These are phyloP conservation scores for Botrytis cinerea DNA, from an alignment of 2,329 filamentous ascomycete genomes.

Conservation along the genomic window DNA sequence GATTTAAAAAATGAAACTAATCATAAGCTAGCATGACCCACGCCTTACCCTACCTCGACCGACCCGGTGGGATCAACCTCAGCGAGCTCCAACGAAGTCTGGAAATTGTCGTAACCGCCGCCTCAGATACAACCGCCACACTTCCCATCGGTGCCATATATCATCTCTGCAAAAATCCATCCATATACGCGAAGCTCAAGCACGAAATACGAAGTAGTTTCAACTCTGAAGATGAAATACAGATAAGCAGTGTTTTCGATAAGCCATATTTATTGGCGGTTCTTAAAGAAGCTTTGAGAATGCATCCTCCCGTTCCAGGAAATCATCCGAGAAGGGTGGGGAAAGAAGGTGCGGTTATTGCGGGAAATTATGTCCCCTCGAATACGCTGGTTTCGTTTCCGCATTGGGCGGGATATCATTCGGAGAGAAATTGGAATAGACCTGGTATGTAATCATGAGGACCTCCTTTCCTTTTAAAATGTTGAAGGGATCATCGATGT, in stretches of 20 bases:
- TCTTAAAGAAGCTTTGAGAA: neutral
- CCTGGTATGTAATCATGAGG: neutral
- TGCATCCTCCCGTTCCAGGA: neutral
- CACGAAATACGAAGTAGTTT: neutral
- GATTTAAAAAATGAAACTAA: neutral
- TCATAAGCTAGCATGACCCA: neutral
- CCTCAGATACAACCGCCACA: neutral
- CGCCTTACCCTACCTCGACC: neutral
- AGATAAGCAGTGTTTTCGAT: neutral
- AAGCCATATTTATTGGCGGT: neutral
- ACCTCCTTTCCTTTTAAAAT: neutral
- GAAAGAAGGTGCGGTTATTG: neutral
- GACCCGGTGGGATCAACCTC: neutral
- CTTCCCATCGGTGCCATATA: neutral
- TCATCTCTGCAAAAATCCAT: constrained; percentile 4
- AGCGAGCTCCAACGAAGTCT: neutral
- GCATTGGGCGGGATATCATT: constrained; percentile 2
- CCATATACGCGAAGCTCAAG: neutral
- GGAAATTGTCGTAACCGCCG: neutral
- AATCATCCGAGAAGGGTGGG: neutral
- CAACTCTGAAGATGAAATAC: neutral
- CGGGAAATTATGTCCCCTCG: neutral
- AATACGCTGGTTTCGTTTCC: neutral
- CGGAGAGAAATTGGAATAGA: neutral
- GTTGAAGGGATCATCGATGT: no score